Evolutionary conservation across 352 stramenopile species (phyloP).

Genomic region (Globisporangium iwayamae): DNA sequence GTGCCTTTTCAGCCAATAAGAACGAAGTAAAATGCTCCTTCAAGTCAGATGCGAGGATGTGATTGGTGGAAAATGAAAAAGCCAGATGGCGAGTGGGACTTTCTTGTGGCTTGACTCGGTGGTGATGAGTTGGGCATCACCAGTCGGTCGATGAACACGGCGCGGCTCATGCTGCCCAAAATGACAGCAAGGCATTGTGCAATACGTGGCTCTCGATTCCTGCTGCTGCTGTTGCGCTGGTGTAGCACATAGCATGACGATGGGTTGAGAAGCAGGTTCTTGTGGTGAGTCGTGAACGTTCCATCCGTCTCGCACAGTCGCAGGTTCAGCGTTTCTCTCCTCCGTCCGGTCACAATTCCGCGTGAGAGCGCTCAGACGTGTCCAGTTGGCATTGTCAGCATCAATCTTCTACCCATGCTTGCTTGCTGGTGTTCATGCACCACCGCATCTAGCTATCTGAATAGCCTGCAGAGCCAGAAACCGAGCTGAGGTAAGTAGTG

Average conservation of each 20-base stretch:
- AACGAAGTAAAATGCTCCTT: not conserved
- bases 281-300: not conserved
- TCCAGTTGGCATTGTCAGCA: too few relatives aligned
- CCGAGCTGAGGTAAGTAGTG: too few relatives aligned
- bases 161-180: too few relatives aligned
- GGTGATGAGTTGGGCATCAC: not conserved
- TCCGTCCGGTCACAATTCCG: too few relatives aligned
- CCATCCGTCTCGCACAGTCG: not conserved
- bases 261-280: not conserved
- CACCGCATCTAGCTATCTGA: too few relatives aligned
- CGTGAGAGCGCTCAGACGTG: too few relatives aligned
- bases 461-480: too few relatives aligned
- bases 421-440: too few relatives aligned
- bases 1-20: not conserved
- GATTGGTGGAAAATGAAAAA: slow-evolving; percentile 3
- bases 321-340: too few relatives aligned
- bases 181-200: not conserved
- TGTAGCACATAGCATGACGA: too few relatives aligned
- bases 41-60: not conserved
- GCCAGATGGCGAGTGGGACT: not conserved
- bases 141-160: not conserved
- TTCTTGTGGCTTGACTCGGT: too few relatives aligned
- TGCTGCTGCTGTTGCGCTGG: not conserved
- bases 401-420: too few relatives aligned
- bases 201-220: not conserved